phyloP scores from a whole-genome alignment of 306 rosid species.

The Cicer pinnatifidum region DNA sequence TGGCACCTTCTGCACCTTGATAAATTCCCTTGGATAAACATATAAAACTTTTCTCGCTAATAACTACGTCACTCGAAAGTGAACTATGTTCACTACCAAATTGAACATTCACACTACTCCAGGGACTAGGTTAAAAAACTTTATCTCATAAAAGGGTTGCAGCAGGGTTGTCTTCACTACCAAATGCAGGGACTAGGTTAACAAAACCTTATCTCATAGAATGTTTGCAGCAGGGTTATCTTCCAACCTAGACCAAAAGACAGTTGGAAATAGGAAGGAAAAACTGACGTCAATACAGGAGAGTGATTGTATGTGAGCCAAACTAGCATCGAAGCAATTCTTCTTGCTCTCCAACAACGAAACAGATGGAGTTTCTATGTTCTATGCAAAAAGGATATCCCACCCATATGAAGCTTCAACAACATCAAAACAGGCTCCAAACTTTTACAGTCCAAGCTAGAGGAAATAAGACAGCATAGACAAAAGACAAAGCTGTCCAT shows the following conservation, averaged over 20 bases:
- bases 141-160: background rate
- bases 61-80: slow-evolving; percentile 31
- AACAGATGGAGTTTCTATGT: slow-evolving; percentile 9
- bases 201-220: background rate
- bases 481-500: background rate
- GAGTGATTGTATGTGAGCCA: slow-evolving; percentile 1
- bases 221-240: slow-evolving; percentile 30
- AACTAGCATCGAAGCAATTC: slow-evolving; percentile 25
- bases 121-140: slow-evolving; percentile 16
- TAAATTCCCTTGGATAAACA: slow-evolving; percentile 41
- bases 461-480: background rate
- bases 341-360: background rate
- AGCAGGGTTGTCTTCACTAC: slow-evolving; percentile 31
- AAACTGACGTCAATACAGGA: background rate
- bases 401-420: slow-evolving; percentile 19
- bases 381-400: slow-evolving; percentile 8
- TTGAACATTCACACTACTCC: slow-evolving; percentile 36
- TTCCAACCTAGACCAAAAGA: slow-evolving; percentile 26
- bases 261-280: slow-evolving; percentile 27
- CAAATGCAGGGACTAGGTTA: slow-evolving; percentile 31
- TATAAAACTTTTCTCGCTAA: slow-evolving; percentile 11
- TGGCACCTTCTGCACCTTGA: slow-evolving; percentile 31
- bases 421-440: slow-evolving; percentile 29
- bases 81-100: slow-evolving; percentile 23
- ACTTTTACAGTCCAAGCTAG: background rate